Evolutionary conservation across 352 stramenopile genomes (phyloP).

Genomic region (Phytophthora tentaculata): DNA sequence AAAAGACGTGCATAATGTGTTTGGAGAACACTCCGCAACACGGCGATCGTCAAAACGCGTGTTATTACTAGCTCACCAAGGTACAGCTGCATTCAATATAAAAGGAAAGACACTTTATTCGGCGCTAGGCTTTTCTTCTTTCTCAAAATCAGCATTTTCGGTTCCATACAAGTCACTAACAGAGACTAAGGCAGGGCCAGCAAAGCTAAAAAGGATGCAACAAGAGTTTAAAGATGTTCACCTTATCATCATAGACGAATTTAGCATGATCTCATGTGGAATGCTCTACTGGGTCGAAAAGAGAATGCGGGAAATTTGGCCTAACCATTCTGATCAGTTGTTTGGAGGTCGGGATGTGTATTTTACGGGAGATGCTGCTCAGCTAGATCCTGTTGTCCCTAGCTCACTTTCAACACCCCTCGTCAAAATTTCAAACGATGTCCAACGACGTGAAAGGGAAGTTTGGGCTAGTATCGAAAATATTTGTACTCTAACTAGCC

Average conservation of each 20-base stretch:
- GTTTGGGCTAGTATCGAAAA: background rate
- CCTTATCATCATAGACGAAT: constrained; percentile 5
- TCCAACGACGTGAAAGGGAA: background rate
- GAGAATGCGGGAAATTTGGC: constrained; percentile 8
- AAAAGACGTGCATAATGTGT: too few relatives aligned
- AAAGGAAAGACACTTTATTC: background rate
- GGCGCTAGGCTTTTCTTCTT: background rate
- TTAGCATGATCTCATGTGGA: constrained; percentile 10
- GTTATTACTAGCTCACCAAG: background rate
- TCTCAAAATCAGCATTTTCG: background rate
- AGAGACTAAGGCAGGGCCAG: background rate
- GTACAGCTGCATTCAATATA: background rate
- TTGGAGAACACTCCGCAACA: too few relatives aligned
- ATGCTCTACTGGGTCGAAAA: constrained; percentile 16
- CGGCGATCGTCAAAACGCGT: too few relatives aligned
- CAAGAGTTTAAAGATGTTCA: background rate
- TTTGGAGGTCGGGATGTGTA: background rate
- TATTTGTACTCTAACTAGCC: background rate
- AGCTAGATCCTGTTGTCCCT: background rate
- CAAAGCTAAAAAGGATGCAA: constrained; percentile 3
- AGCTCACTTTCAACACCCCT: background rate
- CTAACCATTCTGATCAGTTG: background rate
- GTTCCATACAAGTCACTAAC: background rate
- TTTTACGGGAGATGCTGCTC: background rate
- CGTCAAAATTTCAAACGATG: background rate